Evolutionary conservation across 495 filamentous ascomycete genomes (phyloP).

Genomic region (Aspergillus affinis): DNA sequence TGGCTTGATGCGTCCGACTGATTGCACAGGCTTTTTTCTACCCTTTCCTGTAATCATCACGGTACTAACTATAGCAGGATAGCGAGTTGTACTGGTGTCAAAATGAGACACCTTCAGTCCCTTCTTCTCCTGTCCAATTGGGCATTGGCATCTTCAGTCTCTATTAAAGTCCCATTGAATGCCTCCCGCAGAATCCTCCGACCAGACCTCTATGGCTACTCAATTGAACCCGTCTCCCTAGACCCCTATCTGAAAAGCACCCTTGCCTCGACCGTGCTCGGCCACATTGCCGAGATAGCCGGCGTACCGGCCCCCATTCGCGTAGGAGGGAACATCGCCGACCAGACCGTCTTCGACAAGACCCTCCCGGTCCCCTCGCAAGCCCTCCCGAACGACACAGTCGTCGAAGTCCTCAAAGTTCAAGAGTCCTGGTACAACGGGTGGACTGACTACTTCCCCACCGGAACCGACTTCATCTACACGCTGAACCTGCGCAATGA

Average conservation of each 20-base stretch:
- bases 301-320: conserved; percentile 5
- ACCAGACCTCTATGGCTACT: conserved; percentile 13
- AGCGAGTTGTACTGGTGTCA: too few species aligned
- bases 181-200: background rate
- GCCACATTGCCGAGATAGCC: conserved; percentile 1
- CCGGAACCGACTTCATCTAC: conserved; percentile 7
- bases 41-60: too few species aligned
- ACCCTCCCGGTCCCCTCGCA: background rate
- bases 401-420: conserved; percentile 7
- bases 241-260: conserved; percentile 3
- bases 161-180: background rate
- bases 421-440: conserved; percentile 5
- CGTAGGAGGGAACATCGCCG: conserved; percentile 11
- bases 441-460: conserved; percentile 12
- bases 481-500: conserved; percentile 12
- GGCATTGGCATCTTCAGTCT: background rate
- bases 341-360: conserved; percentile 7
- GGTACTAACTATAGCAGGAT: background rate
- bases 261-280: conserved; percentile 1
- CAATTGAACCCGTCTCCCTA: conserved; percentile 7
- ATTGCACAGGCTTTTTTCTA: too few species aligned
- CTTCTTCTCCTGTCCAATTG: background rate
- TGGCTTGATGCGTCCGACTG: too few species aligned
- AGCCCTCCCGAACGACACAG: conserved; percentile 9
- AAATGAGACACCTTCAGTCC: background rate